Evolutionary conservation across 106 monocot species (phyloP).

Genomic region (Posidonia australis): DNA sequence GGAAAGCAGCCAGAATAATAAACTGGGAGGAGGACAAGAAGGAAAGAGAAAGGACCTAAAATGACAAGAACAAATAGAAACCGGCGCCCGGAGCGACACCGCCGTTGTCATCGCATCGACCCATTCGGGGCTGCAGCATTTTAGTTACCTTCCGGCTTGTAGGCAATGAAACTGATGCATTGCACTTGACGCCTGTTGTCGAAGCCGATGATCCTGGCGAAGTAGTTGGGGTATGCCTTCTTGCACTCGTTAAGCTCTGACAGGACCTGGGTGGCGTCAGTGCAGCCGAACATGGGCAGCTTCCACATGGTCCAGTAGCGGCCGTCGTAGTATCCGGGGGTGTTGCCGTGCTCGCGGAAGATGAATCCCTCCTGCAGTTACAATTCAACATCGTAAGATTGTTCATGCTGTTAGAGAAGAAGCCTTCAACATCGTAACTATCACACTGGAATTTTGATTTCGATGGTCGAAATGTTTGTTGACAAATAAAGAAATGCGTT

Average conservation of each 20-base stretch:
- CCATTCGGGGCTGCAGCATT: too few relatives aligned
- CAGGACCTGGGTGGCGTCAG: constrained; percentile 24
- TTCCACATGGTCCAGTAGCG: constrained; percentile 37
- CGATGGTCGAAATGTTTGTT: neutral
- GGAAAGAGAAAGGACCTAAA: neutral
- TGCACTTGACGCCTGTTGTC: constrained; percentile 31
- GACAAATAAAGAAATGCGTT: too few relatives aligned
- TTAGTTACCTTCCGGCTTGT: constrained; percentile 10
- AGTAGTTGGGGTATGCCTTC: constrained; percentile 28
- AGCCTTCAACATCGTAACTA: neutral
- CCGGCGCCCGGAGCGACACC: too few relatives aligned
- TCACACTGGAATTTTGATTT: neutral
- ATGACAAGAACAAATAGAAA: too few relatives aligned
- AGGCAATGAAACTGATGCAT: constrained; percentile 28
- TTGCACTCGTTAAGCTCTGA: constrained; percentile 20
- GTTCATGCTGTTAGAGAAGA: neutral
- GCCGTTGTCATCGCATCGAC: too few relatives aligned
- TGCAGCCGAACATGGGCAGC: constrained; percentile 35
- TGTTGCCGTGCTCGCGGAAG: constrained; percentile 7
- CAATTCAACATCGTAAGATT: too few relatives aligned
- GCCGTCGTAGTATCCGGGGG: constrained; percentile 30
- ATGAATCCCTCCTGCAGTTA: constrained; percentile 28
- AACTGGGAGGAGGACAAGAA: neutral
- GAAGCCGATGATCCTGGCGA: constrained; percentile 28
- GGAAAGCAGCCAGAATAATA: neutral